Percentiles rank a stretch among this genome's conserved stretches.
Conservation (phyloP, 1,284 basidiomycete species). For the Moesziomyces parantarcticus region DNA sequence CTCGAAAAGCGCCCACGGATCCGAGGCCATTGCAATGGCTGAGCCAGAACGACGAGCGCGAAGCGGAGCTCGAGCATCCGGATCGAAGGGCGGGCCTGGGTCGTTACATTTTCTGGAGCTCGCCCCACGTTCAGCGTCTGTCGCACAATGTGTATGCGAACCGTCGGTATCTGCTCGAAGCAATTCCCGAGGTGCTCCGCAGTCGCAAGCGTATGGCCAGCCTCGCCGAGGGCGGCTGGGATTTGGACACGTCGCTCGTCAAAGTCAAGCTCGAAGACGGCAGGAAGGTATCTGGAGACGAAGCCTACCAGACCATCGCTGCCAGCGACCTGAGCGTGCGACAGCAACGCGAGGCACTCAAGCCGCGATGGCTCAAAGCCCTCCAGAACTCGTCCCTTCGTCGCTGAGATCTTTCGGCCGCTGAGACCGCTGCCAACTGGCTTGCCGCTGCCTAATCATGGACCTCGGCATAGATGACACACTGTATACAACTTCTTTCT, state of each 20-base stretch:
- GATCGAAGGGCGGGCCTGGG: conserved; percentile 37
- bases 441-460: too few species aligned
- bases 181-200: conserved; percentile 24
- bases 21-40: conserved; percentile 31
- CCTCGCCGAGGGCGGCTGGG: conserved; percentile 18
- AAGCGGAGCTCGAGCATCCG: conserved; percentile 29
- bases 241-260: conserved; percentile 19
- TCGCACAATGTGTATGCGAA: conserved; percentile 40
- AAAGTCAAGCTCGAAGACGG: conserved; percentile 14
- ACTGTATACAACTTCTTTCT: too few species aligned
- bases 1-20: conserved; percentile 15
- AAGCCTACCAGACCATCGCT: conserved; percentile 25
- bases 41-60: conserved; percentile 1
- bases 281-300: conserved; percentile 14
- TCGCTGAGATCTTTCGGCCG: conserved; percentile 1
- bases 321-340: conserved; percentile 17
- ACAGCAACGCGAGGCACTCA: conserved; percentile 30
- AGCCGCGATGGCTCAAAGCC: conserved; percentile 43
- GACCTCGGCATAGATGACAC: background rate
- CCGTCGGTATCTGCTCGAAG: conserved; percentile 31
- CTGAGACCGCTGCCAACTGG: too few species aligned
- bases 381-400: conserved; percentile 10
- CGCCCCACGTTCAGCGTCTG: conserved; percentile 37
- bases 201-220: conserved; percentile 32
- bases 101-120: conserved; percentile 36